Evolutionary conservation across 768 basidiomycete genomes (phyloP), one percentile per base, ranked within the genome.

Genomic region (Lentinula detonsa): DNA sequence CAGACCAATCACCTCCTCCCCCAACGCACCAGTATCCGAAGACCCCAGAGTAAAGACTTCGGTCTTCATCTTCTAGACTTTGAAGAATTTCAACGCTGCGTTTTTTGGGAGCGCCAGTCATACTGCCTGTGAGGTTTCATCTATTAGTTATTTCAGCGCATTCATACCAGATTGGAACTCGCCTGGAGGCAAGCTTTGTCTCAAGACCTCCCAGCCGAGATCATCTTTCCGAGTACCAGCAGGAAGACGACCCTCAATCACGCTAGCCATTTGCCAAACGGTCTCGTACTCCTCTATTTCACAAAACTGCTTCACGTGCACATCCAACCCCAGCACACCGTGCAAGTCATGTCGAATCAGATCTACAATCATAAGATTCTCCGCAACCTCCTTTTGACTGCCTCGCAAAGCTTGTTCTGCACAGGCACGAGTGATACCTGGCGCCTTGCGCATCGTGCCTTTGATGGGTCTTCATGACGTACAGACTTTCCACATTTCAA

Each of bases 321-420:
- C 95, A 58, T 88, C 80, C 42, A 91, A 87, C 1, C 91, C 92
- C 18, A 96, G 82, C 59, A 89, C 87, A 34, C 85, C 85, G 65
- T 95, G 86, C 37, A 98, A 77, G 73, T 98, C 95, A 65, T 97
- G 91, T 37, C 94, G 85, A 67, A 96, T 96, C 52, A 98, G 83
- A 71, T 98, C 95, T 28, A 97, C 95, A 64, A 98, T 97, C 95
- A 98, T 98, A 60, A 98, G 74, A 70, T 98, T 98, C 76, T 98
- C 95, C 0, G 95, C 95, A 1, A 95, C 85, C 72, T 98, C 95
- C 71, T 98, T 98, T 46, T 75, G 77, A 70, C 82, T 89, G 5
- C 87, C 86, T 13, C 76, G 77, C 60, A 90, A 73, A 13, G 80
- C 71, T 72, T 85, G 66, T 66, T 88, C 85, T n/a, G 87, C 87